Conservation (phyloP, 345 rosid species). For the Schrenkiella parvula region DNA sequence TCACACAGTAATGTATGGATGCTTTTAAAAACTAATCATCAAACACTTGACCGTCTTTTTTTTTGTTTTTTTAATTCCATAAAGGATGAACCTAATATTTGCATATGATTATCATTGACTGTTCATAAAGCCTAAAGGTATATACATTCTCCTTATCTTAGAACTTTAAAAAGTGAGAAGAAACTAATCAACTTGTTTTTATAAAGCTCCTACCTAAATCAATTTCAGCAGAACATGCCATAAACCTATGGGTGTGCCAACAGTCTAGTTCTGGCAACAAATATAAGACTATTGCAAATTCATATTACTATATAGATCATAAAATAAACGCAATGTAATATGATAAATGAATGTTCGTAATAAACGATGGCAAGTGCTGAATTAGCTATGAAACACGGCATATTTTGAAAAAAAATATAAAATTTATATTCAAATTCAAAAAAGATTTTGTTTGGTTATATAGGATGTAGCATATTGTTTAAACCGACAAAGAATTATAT, state of each 20-base stretch:
- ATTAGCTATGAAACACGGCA: background rate
- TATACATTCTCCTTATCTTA: constrained; percentile 17
- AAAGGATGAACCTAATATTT: constrained; percentile 16
- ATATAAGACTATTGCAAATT: background rate
- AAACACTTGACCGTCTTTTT: constrained; percentile 20
- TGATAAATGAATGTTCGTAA: background rate
- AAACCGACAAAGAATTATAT: no score
- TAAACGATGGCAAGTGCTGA: background rate
- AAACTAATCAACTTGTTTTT: background rate
- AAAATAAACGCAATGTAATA: background rate
- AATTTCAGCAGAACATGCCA: background rate
- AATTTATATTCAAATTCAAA: no score
- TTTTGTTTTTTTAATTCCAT: background rate
- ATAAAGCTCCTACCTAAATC: background rate
- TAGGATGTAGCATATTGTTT: no score
- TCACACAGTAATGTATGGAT: background rate
- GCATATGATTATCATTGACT: constrained; percentile 22
- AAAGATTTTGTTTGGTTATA: no score
- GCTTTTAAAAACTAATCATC: constrained; percentile 22
- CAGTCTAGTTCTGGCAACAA: background rate
- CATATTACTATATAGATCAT: background rate
- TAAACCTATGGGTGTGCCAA: background rate
- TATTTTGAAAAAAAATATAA: no score
- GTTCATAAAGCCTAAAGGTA: constrained; percentile 27
- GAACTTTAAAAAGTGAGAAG: constrained; percentile 1